A percentile compares a stretch with the other conserved stretches of the same genome.
Evolutionary conservation across 768 basidiomycete species (phyloP).

Genomic region (Leccinum variicolor): DNA sequence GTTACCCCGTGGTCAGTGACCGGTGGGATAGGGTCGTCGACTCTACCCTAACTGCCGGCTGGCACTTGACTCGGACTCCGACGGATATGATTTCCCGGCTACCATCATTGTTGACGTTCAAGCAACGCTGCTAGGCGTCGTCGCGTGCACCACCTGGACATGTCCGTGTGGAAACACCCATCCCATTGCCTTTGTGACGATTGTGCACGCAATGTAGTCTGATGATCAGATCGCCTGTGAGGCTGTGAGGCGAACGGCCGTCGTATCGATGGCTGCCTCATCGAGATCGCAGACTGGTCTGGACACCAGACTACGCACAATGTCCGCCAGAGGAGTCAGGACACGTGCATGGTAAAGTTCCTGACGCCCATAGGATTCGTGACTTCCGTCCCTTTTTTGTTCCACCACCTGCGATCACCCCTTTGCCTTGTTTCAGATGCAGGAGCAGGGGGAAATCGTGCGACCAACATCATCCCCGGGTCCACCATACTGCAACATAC

Average conservation of each 20-base stretch:
- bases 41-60: background rate
- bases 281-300: background rate
- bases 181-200: slow-evolving; percentile 16
- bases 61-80: background rate
- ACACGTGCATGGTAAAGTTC: background rate
- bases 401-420: background rate
- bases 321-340: slow-evolving; percentile 4
- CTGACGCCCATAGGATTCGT: background rate
- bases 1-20: background rate
- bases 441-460: background rate
- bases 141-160: background rate
- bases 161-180: slow-evolving; percentile 22
- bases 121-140: background rate
- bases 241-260: no score
- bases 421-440: background rate
- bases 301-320: background rate
- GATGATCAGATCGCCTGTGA: background rate
- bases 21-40: background rate
- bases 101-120: background rate
- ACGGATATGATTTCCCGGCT: background rate
- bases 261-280: background rate
- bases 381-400: background rate
- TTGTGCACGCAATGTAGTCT: slow-evolving; percentile 5
- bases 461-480: background rate
- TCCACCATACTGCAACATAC: background rate